A percentile compares a stretch with the other conserved stretches of the same genome.
These are phyloP conservation scores for Aspergillus niger DNA, from an alignment of 2,329 filamentous ascomycete species.

Conservation along the genomic window DNA sequence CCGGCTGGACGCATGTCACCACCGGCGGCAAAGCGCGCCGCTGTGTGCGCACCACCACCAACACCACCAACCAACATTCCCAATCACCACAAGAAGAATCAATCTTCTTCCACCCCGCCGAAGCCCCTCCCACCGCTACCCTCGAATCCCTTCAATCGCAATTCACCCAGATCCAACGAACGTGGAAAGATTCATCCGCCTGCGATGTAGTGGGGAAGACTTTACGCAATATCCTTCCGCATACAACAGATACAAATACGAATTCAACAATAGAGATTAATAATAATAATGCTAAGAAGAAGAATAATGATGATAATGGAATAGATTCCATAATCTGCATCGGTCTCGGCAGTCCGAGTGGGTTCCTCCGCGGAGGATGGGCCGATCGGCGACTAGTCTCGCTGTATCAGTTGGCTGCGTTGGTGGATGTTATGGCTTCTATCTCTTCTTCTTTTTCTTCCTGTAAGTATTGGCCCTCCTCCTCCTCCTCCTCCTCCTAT, in stretches of 20 bases:
- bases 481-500: background rate
- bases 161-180: slow-evolving; percentile 29
- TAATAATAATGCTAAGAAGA: too few species aligned
- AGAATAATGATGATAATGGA: too few species aligned
- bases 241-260: background rate
- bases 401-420: slow-evolving; percentile 44
- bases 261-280: too few species aligned
- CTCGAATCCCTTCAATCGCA: slow-evolving; percentile 34
- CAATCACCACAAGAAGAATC: background rate
- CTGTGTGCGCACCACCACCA: slow-evolving; percentile 17
- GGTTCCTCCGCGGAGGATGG: slow-evolving; percentile 45
- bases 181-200: slow-evolving; percentile 34
- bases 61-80: background rate
- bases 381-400: slow-evolving; percentile 45
- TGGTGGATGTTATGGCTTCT: slow-evolving; percentile 31
- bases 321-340: slow-evolving; percentile 39
- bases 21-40: slow-evolving; percentile 33
- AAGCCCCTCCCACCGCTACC: slow-evolving; percentile 38
- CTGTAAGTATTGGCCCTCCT: background rate
- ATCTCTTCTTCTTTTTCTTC: background rate
- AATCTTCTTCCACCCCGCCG: slow-evolving; percentile 29
- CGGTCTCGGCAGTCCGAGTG: slow-evolving; percentile 45
- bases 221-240: background rate
- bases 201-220: slow-evolving; percentile 26
- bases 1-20: slow-evolving; percentile 50